A percentile compares a stretch with the other conserved stretches of the same genome.
phyloP scores from a whole-genome alignment of 176 grass and related monocot species.

The Panicum miliaceum region DNA sequence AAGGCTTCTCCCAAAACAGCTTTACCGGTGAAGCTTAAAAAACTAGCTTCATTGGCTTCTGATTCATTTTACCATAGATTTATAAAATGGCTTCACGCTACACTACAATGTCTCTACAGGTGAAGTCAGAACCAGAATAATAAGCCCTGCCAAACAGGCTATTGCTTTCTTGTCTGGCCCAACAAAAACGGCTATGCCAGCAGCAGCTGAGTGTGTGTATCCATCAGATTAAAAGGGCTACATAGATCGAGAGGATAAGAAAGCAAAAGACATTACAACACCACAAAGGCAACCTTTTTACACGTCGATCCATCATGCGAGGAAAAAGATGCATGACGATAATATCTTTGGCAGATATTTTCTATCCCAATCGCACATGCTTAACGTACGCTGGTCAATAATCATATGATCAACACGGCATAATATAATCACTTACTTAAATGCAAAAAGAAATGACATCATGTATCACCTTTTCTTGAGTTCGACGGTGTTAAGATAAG shows the following conservation, averaged over 20 bases:
- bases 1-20: no score
- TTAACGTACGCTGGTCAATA: not conserved
- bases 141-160: no score
- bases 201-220: no score
- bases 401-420: not conserved
- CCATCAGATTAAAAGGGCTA: not conserved
- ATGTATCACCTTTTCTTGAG: not conserved
- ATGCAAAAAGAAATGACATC: not conserved
- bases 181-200: no score
- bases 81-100: no score
- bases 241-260: slow-evolving; percentile 21
- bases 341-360: slow-evolving; percentile 34
- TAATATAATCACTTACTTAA: not conserved
- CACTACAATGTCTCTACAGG: no score
- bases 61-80: no score
- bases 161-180: no score
- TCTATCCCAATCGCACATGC: not conserved
- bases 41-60: no score
- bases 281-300: not conserved
- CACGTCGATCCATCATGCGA: not conserved
- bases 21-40: no score
- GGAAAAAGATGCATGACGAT: not conserved
- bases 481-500: slow-evolving; percentile 23
- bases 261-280: slow-evolving; percentile 1
- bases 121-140: no score